A percentile compares a stretch with the other conserved stretches of the same genome.
Conservation (phyloP, 208 protist genomes). For the Leishmania braziliensis region DNA sequence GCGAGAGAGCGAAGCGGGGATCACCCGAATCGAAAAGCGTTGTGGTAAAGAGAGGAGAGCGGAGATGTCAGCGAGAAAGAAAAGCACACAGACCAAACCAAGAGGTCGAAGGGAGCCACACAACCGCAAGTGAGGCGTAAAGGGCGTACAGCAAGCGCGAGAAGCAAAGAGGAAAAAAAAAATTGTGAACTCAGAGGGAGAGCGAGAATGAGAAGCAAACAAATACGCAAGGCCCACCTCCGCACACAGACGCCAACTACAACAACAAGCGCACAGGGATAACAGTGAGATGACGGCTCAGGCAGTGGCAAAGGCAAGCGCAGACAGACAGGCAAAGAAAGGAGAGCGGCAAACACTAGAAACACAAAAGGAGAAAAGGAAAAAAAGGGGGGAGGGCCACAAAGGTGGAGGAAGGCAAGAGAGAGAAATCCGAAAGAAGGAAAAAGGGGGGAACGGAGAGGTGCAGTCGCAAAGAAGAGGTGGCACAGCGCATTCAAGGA, state of each 20-base stretch:
- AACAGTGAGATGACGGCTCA: background rate
- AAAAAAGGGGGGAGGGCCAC: background rate
- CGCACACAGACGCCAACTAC: background rate
- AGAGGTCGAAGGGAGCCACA: background rate
- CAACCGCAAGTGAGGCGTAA: background rate
- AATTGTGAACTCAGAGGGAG: background rate
- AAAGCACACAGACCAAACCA: background rate
- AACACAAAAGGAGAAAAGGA: background rate
- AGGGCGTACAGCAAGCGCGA: background rate
- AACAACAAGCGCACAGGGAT: background rate
- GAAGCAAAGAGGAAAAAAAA: background rate
- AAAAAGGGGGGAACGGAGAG: background rate
- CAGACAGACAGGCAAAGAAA: background rate
- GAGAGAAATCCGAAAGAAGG: background rate
- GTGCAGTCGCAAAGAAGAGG: background rate
- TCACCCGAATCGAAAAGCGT: background rate
- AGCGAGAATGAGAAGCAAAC: background rate
- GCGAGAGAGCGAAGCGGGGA: background rate
- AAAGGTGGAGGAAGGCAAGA: no score
- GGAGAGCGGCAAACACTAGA: background rate
- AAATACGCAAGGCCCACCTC: background rate
- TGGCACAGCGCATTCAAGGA: background rate
- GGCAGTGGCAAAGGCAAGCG: background rate
- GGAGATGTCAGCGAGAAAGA: background rate
- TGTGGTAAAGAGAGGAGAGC: background rate